A percentile compares a stretch with the other conserved stretches of the same genome.
These are phyloP conservation scores for Phlebiopsis flavidoalba DNA, from an alignment of 768 basidiomycete genomes.

Conservation along the genomic window DNA sequence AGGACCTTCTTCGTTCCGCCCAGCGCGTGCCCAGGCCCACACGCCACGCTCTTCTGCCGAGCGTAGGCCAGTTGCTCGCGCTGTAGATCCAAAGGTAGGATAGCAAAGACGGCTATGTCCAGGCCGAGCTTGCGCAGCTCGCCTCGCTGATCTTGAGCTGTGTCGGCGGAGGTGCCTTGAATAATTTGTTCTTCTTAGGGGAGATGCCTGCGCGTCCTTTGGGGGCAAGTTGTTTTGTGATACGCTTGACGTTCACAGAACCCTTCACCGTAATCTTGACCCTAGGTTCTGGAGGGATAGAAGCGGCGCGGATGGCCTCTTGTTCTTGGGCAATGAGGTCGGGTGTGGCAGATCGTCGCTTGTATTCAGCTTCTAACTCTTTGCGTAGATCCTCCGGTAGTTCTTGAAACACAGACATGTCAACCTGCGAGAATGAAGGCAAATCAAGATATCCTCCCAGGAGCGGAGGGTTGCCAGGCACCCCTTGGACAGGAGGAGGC, in stretches of 20 bases:
- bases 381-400: slow-evolving; percentile 64
- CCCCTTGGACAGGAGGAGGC: neutral
- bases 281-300: neutral
- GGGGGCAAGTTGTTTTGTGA: slow-evolving; percentile 61
- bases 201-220: slow-evolving; percentile 37
- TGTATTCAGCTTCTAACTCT: slow-evolving; percentile 66
- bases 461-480: neutral
- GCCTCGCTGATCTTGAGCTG: slow-evolving; percentile 43
- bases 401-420: slow-evolving; percentile 62
- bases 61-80: slow-evolving; percentile 67
- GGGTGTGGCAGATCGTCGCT: slow-evolving; percentile 52
- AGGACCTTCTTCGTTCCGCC: slow-evolving; percentile 39
- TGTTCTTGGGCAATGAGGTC: slow-evolving; percentile 16
- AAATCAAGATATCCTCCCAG: slow-evolving; percentile 30
- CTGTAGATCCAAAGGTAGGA: slow-evolving; percentile 62
- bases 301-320: slow-evolving; percentile 2
- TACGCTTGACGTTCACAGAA: slow-evolving; percentile 48
- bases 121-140: slow-evolving; percentile 65
- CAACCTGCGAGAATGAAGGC: slow-evolving; percentile 74
- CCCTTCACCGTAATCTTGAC: slow-evolving; percentile 26
- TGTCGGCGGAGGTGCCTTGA: slow-evolving; percentile 30
- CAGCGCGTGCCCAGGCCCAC: slow-evolving; percentile 15
- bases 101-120: slow-evolving; percentile 66
- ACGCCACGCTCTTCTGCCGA: slow-evolving; percentile 39
- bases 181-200: slow-evolving; percentile 33